Evolutionary conservation across 805 yeast genomes (phyloP).

Genomic region (Kodamaea laetipori): DNA sequence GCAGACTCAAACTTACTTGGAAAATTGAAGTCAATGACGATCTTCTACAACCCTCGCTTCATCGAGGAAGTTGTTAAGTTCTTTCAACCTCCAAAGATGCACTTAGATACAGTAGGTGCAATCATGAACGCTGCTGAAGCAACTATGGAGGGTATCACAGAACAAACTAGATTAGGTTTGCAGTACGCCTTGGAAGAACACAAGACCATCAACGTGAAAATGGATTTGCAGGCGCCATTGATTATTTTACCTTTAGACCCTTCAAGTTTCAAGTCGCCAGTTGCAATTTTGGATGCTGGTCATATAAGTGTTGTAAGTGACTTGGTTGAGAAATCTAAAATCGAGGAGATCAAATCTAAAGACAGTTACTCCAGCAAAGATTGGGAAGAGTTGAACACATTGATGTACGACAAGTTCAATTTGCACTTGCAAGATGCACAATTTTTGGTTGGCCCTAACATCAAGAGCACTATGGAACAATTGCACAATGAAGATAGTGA

Average conservation of each 20-base stretch:
- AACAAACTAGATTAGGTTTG: constrained; percentile 87
- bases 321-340: constrained; percentile 66
- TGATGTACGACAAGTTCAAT: constrained; percentile 89
- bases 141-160: constrained; percentile 86
- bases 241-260: constrained; percentile 85
- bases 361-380: constrained; percentile 61
- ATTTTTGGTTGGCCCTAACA: constrained; percentile 79
- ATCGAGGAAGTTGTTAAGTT: constrained; percentile 73
- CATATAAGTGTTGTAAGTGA: constrained; percentile 84
- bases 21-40: constrained; percentile 81
- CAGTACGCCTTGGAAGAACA: constrained; percentile 95
- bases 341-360: constrained; percentile 69
- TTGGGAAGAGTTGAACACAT: constrained; percentile 70
- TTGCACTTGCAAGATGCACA: constrained; percentile 83
- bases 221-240: constrained; percentile 93
- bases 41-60: constrained; percentile 84
- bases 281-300: constrained; percentile 93
- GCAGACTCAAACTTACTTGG: constrained; percentile 81
- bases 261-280: constrained; percentile 77
- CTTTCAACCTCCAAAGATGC: constrained; percentile 84
- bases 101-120: constrained; percentile 85
- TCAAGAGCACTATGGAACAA: constrained; percentile 75
- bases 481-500: constrained; percentile 48
- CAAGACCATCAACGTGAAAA: constrained; percentile 79
- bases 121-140: constrained; percentile 93